Conservation (phyloP, 2,329 filamentous ascomycete genomes). For the Bisporella sp. region DNA sequence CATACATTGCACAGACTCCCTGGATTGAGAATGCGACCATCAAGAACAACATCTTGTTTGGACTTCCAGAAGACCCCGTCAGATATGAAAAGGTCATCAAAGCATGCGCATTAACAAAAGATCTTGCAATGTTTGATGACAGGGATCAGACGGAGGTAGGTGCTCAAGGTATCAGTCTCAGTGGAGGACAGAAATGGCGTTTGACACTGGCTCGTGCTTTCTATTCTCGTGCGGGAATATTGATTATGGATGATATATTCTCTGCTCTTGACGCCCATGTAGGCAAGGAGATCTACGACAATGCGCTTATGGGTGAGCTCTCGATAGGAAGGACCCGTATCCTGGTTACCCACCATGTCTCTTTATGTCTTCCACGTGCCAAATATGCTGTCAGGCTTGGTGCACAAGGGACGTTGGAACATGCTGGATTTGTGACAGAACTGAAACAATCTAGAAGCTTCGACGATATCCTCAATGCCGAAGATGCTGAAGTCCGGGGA, state of each 20-base stretch:
- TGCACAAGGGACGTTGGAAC: slow-evolving; percentile 55
- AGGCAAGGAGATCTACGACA: slow-evolving; percentile 68
- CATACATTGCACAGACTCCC: slow-evolving; percentile 70
- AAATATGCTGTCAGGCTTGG: slow-evolving; percentile 67
- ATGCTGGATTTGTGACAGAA: slow-evolving; percentile 55
- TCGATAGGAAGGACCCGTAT: slow-evolving; percentile 64
- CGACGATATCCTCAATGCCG: slow-evolving; percentile 48
- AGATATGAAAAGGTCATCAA: slow-evolving; percentile 63
- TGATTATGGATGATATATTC: slow-evolving; percentile 77
- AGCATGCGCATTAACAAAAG: slow-evolving; percentile 66
- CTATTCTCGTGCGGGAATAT: slow-evolving; percentile 67
- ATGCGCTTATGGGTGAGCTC: slow-evolving; percentile 64
- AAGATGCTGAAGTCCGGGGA: slow-evolving; percentile 36
- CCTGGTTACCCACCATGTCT: slow-evolving; percentile 72
- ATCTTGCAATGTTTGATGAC: slow-evolving; percentile 66
- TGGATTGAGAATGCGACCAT: slow-evolving; percentile 80
- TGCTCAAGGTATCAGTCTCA: slow-evolving; percentile 74
- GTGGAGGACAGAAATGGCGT: slow-evolving; percentile 76
- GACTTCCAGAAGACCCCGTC: slow-evolving; percentile 56
- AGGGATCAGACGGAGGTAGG: slow-evolving; percentile 75
- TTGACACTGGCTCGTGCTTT: slow-evolving; percentile 71
- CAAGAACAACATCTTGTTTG: slow-evolving; percentile 70
- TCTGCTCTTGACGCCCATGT: slow-evolving; percentile 72
- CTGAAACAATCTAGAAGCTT: slow-evolving; percentile 46
- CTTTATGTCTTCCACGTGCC: slow-evolving; percentile 59